A percentile compares a stretch with the other conserved stretches of the same genome.
Conservation (phyloP, 1,139 yeast species). For the Pneumocystis oryctolagi region DNA sequence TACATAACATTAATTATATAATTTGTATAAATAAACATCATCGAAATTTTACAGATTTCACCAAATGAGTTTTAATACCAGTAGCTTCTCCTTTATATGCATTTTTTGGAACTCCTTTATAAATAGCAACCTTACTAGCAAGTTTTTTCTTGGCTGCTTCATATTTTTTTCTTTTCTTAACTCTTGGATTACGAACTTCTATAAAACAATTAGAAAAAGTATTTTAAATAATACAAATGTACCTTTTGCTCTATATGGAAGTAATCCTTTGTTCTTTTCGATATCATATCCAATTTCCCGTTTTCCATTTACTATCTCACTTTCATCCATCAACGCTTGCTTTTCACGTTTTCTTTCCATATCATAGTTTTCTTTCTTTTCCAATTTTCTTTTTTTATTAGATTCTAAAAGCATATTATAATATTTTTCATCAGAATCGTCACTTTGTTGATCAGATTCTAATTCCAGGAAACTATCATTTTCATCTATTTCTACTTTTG, state of each 20-base stretch:
- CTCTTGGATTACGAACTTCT: conserved; percentile 80
- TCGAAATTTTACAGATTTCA: conserved; percentile 66
- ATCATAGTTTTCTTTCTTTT: conserved; percentile 51
- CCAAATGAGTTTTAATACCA: conserved; percentile 87
- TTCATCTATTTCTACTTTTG: conserved; percentile 43
- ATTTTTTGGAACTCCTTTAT: conserved; percentile 52
- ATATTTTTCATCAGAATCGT: conserved; percentile 33
- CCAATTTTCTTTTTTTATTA: conserved; percentile 34
- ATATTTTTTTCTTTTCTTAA: conserved; percentile 94
- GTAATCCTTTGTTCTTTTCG: conserved; percentile 85
- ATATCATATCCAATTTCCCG: conserved; percentile 91
- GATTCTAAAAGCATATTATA: conserved; percentile 29
- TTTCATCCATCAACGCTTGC: conserved; percentile 48
- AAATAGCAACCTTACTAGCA: conserved; percentile 77
- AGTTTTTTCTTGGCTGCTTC: conserved; percentile 91
- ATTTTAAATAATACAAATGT: background rate
- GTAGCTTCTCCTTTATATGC: conserved; percentile 90
- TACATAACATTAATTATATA: background rate
- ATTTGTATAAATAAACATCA: background rate
- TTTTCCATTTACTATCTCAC: conserved; percentile 59
- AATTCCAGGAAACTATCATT: conserved; percentile 18
- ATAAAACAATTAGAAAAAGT: background rate
- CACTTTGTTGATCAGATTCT: conserved; percentile 13
- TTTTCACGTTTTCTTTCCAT: conserved; percentile 73
- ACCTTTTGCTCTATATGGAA: conserved; percentile 78